Percentiles rank a stretch among this genome's conserved stretches.
phyloP scores from a whole-genome alignment of 2,329 filamentous ascomycete species.

The Apiospora arundinis region DNA sequence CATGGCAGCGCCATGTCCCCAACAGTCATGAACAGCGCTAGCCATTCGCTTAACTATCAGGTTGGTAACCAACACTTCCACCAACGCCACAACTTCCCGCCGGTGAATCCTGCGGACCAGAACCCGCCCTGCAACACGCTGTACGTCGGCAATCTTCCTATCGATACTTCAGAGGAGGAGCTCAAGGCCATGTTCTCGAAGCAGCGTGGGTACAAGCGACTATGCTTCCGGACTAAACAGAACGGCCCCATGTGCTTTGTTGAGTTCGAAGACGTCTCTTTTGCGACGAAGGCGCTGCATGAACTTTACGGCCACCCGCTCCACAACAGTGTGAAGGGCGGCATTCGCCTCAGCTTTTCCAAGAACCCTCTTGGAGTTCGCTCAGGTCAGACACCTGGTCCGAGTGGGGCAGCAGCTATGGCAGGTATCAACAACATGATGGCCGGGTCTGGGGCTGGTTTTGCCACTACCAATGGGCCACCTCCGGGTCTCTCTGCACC shows the following conservation, averaged over 20 bases:
- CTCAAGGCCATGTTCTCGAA: conserved; percentile 92
- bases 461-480: conserved; percentile 74
- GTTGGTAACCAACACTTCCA: conserved; percentile 63
- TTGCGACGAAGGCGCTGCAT: conserved; percentile 87
- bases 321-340: conserved; percentile 92
- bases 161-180: conserved; percentile 93
- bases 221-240: conserved; percentile 93
- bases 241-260: conserved; percentile 99
- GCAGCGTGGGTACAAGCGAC: conserved; percentile 91
- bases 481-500: conserved; percentile 82
- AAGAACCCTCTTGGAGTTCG: conserved; percentile 96
- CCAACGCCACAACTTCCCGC: conserved; percentile 72
- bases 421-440: conserved; percentile 66
- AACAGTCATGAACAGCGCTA: conserved; percentile 53
- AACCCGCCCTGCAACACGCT: conserved; percentile 98
- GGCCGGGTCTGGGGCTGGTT: conserved; percentile 60
- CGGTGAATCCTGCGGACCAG: conserved; percentile 92
- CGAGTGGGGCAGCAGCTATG: conserved; percentile 48
- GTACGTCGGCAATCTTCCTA: conserved; percentile 95
- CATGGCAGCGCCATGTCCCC: conserved; percentile 62
- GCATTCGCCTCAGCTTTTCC: conserved; percentile 94
- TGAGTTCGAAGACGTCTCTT: conserved; percentile 93
- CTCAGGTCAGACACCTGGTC: conserved; percentile 68
- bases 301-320: conserved; percentile 87
- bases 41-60: conserved; percentile 57